These are phyloP conservation scores for Telopea speciosissima DNA, from an alignment of 177 flowering plant species.

Conservation along the genomic window DNA sequence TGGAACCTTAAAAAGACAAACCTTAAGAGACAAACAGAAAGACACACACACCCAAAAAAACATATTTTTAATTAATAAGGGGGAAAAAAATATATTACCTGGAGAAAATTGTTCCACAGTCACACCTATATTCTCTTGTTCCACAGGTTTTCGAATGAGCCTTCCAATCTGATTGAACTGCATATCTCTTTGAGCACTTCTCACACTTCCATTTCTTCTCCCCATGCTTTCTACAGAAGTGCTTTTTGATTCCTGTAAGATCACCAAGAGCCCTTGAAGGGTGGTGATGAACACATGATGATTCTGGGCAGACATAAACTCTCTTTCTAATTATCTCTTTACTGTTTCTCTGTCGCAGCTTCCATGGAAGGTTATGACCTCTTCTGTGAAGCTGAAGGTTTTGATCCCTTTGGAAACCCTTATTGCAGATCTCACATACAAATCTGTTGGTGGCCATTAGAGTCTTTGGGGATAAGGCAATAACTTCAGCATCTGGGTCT, in stretches of 20 bases:
- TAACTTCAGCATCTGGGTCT: constrained; percentile 96
- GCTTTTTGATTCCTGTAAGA: constrained; percentile 92
- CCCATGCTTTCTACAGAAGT: constrained; percentile 83
- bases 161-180: constrained; percentile 95
- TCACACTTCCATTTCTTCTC: constrained; percentile 94
- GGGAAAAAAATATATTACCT: constrained; percentile 37
- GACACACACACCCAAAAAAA: constrained; percentile 8
- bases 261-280: constrained; percentile 93
- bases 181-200: constrained; percentile 80
- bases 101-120: constrained; percentile 90
- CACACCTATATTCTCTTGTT: constrained; percentile 83
- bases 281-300: constrained; percentile 70
- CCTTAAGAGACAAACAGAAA: background rate
- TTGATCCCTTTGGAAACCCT: constrained; percentile 96
- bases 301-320: constrained; percentile 89
- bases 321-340: constrained; percentile 49
- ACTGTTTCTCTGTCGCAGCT: constrained; percentile 67
- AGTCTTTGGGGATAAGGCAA: constrained; percentile 78
- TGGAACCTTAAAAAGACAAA: constrained; percentile 6
- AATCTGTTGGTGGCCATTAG: constrained; percentile 81
- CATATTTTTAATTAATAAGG: constrained; percentile 9
- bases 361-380: constrained; percentile 98
- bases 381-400: constrained; percentile 91
- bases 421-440: constrained; percentile 93
- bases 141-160: constrained; percentile 94